A percentile compares a stretch with the other conserved stretches of the same genome.
These are phyloP conservation scores for Oenanthe javanica DNA, from an alignment of 140 eudicot species.

Conservation along the genomic window DNA sequence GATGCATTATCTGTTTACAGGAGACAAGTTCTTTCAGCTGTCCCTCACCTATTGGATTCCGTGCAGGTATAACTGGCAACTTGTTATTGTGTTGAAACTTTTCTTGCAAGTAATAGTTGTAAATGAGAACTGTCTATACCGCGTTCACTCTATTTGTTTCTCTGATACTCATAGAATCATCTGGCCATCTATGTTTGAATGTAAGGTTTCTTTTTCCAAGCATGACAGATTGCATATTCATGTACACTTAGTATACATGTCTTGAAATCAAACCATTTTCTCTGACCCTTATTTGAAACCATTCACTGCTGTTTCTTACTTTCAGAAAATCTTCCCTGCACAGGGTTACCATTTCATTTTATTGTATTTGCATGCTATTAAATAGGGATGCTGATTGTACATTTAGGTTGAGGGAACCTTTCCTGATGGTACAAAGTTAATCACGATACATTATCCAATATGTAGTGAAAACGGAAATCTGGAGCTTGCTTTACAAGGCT, in stretches of 20 bases:
- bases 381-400: conserved; percentile 7
- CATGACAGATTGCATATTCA: not conserved
- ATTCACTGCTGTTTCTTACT: not conserved
- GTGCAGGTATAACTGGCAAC: conserved; percentile 63
- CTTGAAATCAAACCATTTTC: not conserved
- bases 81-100: conserved; percentile 10
- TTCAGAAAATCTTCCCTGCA: not conserved
- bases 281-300: not conserved
- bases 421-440: conserved; percentile 90
- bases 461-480: conserved; percentile 78
- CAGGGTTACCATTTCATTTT: not conserved
- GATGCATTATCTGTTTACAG: conserved; percentile 38
- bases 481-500: conserved; percentile 90
- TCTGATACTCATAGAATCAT: not conserved
- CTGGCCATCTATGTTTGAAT: not conserved
- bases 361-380: not conserved
- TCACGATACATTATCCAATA: conserved; percentile 86
- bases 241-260: not conserved
- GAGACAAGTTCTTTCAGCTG: conserved; percentile 96
- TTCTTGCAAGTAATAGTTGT: not conserved
- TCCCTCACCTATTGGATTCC: conserved; percentile 73
- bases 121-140: not conserved
- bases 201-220: not conserved
- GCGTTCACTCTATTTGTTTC: not conserved
- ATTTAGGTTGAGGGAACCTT: conserved; percentile 93